Conservation (phyloP, 2,329 filamentous ascomycete species). For the Sporothrix protearum region DNA sequence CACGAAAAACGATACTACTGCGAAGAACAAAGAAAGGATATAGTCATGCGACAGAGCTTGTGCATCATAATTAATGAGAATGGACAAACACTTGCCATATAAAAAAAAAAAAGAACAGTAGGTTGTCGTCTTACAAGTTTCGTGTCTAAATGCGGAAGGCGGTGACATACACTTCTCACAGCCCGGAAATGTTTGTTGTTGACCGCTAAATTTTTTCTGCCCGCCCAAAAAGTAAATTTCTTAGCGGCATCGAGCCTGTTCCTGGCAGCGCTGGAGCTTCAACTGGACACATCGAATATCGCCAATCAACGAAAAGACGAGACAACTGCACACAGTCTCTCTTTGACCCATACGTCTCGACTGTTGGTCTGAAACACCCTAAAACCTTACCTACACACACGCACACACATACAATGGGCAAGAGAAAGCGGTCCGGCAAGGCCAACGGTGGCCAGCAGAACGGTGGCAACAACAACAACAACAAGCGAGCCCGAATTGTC, state of each 20-base stretch:
- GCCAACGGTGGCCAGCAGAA: background rate
- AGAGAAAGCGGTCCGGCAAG: slow-evolving; percentile 27
- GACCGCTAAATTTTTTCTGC: slow-evolving; percentile 21
- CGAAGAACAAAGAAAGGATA: no score
- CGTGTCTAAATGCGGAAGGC: background rate
- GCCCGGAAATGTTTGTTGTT: background rate
- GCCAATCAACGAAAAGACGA: background rate
- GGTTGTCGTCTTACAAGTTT: background rate
- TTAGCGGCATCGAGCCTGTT: slow-evolving; percentile 1
- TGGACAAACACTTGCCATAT: no score
- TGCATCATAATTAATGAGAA: no score
- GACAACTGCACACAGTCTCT: no score
- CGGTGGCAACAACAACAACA: slow-evolving; percentile 16
- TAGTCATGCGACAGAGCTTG: no score
- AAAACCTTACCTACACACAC: no score
- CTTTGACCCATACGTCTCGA: no score
- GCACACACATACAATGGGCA: slow-evolving; percentile 20
- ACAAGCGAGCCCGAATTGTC: slow-evolving; percentile 25
- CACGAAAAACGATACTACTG: no score
- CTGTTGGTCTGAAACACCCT: background rate
- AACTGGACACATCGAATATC: background rate
- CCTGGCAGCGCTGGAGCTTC: background rate
- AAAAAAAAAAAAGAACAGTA: background rate
- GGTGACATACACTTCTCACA: background rate
- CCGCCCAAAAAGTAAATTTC: slow-evolving; percentile 18